Conservation (phyloP, 2,329 filamentous ascomycete species). For the Aureobasidium sp. region DNA sequence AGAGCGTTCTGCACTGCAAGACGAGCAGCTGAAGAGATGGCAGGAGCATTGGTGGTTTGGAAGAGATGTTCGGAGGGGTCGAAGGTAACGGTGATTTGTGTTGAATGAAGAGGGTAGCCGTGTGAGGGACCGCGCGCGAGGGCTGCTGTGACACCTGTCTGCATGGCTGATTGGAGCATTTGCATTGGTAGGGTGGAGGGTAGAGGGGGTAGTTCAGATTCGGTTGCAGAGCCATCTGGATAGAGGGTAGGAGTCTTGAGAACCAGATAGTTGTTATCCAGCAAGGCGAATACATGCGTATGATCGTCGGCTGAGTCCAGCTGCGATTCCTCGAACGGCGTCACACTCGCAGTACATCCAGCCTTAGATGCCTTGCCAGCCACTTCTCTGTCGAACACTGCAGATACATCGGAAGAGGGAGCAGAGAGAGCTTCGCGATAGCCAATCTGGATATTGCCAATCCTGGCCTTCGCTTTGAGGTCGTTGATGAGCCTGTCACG, state of each 20-base stretch:
- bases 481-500: constrained; percentile 80
- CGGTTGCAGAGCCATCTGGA: constrained; percentile 31
- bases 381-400: constrained; percentile 68
- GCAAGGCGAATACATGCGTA: constrained; percentile 29
- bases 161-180: constrained; percentile 47
- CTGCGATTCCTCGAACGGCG: constrained; percentile 43
- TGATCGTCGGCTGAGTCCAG: constrained; percentile 22
- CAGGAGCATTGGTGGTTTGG: constrained; percentile 58
- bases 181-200: constrained; percentile 44
- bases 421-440: constrained; percentile 75
- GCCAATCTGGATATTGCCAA: constrained; percentile 88
- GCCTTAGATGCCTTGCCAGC: constrained; percentile 74
- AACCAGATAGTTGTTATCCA: constrained; percentile 64
- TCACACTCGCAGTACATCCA: constrained; percentile 60
- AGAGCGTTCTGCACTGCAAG: constrained; percentile 63
- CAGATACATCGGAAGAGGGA: constrained; percentile 47
- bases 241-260: constrained; percentile 46
- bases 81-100: constrained; percentile 61
- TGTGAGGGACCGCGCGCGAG: constrained; percentile 77
- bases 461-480: constrained; percentile 75
- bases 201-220: constrained; percentile 40
- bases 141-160: constrained; percentile 75
- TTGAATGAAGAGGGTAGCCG: constrained; percentile 70
- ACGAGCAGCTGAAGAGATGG: constrained; percentile 57
- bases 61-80: constrained; percentile 58